phyloP scores from a whole-genome alignment of 495 filamentous ascomycete species.

The Staphylotrichum longicolle region DNA sequence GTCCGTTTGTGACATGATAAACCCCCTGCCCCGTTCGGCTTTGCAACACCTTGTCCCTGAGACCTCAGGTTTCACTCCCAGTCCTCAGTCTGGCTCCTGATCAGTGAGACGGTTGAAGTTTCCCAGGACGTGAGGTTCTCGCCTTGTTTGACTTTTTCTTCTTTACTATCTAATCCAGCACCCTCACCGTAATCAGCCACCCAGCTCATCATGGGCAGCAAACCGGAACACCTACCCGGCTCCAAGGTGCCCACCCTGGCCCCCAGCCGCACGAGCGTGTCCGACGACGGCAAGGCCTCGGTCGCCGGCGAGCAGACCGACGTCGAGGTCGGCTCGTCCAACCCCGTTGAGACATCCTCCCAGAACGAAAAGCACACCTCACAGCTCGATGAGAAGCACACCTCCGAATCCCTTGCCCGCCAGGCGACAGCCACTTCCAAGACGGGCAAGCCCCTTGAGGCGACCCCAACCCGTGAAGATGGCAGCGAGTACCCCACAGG shows the following conservation, averaged over 20 bases:
- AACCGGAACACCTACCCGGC: conserved; percentile 19
- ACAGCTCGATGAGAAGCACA: conserved; percentile 18
- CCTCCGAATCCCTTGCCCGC: conserved; percentile 21
- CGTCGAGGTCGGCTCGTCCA: conserved; percentile 18
- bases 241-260: conserved; percentile 37
- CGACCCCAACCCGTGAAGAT: conserved; percentile 37
- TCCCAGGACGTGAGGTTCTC: too few relatives aligned
- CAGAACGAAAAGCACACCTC: background rate
- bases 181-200: too few relatives aligned
- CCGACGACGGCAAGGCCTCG: conserved; percentile 31
- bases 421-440: conserved; percentile 33
- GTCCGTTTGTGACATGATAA: too few relatives aligned
- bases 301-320: conserved; percentile 21
- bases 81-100: too few relatives aligned
- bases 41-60: too few relatives aligned
- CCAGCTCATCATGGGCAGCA: conserved; percentile 21
- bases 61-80: too few relatives aligned
- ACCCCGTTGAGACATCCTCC: conserved; percentile 3
- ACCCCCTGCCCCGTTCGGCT: too few relatives aligned
- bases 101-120: too few relatives aligned
- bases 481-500: conserved; percentile 50
- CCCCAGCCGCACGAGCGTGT: conserved; percentile 29
- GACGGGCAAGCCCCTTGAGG: conserved; percentile 26
- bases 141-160: too few relatives aligned
- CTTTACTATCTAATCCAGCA: too few relatives aligned